Evolutionary conservation across 257 asterid genomes (phyloP).

Genomic region (Plantago ovata): DNA sequence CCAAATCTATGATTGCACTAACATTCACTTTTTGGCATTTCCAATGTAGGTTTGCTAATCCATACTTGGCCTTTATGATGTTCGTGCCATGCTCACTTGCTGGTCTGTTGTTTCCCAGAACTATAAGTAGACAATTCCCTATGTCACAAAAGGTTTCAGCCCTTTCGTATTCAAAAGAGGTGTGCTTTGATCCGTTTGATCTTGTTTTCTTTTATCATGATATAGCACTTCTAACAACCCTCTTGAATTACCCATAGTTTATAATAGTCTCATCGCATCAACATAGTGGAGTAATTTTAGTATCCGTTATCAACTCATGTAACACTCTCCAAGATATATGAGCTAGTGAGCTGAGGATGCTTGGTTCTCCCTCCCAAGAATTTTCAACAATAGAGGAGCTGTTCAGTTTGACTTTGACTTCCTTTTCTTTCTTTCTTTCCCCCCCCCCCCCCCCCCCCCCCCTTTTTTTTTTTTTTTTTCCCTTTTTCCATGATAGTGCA

Average conservation of each 20-base stretch:
- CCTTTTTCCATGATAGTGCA: neutral
- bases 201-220: slow-evolving; percentile 10
- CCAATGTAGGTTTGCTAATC: slow-evolving; percentile 70
- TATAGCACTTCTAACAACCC: neutral
- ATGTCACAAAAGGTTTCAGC: slow-evolving; percentile 56
- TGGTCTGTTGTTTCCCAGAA: slow-evolving; percentile 78
- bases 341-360: too few relatives aligned
- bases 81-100: slow-evolving; percentile 82
- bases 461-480: too few relatives aligned
- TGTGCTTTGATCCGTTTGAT: slow-evolving; percentile 23
- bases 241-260: too few relatives aligned
- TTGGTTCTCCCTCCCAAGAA: too few relatives aligned
- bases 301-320: too few relatives aligned
- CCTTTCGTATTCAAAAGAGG: slow-evolving; percentile 57
- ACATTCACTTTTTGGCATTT: slow-evolving; percentile 14
- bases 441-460: too few relatives aligned
- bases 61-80: slow-evolving; percentile 78
- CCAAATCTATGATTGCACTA: neutral
- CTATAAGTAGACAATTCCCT: slow-evolving; percentile 60
- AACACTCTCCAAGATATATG: too few relatives aligned
- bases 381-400: too few relatives aligned
- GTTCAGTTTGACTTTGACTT: too few relatives aligned
- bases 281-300: too few relatives aligned
- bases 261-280: too few relatives aligned
- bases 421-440: too few relatives aligned